phyloP scores from a whole-genome alignment of 768 basidiomycete species.

The Pulveroboletus sp. region DNA sequence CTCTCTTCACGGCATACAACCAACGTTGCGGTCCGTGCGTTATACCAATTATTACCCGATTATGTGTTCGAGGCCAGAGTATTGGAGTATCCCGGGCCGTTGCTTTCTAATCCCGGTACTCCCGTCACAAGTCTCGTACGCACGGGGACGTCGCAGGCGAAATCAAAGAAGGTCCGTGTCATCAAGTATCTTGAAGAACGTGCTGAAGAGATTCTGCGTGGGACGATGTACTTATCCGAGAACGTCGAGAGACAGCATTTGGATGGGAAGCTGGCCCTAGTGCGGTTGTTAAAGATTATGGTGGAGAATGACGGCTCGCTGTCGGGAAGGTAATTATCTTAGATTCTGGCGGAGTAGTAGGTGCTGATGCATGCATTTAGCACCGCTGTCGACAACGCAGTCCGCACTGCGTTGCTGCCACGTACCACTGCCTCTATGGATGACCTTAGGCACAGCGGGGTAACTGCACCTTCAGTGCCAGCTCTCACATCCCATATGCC shows the following conservation, averaged over 20 bases:
- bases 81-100: conserved; percentile 77
- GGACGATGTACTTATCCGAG: conserved; percentile 62
- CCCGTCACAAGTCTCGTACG: conserved; percentile 66
- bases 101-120: conserved; percentile 71
- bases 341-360: neutral
- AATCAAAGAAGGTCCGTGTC: conserved; percentile 81
- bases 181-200: conserved; percentile 73
- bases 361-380: conserved; percentile 33
- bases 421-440: conserved; percentile 34
- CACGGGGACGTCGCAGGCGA: conserved; percentile 53
- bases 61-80: conserved; percentile 52
- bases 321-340: conserved; percentile 62
- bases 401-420: conserved; percentile 71
- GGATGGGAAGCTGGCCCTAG: conserved; percentile 72
- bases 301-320: conserved; percentile 87
- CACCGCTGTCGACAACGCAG: conserved; percentile 64
- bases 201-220: conserved; percentile 71
- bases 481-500: conserved; percentile 30
- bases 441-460: conserved; percentile 20
- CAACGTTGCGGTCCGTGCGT: conserved; percentile 57
- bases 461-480: conserved; percentile 18
- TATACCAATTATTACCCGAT: conserved; percentile 69
- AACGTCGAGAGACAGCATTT: conserved; percentile 51
- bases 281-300: conserved; percentile 72
- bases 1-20: conserved; percentile 67